phyloP scores from a whole-genome alignment of 73 alveolate genomes.

The Paramecium sexaurelia region DNA sequence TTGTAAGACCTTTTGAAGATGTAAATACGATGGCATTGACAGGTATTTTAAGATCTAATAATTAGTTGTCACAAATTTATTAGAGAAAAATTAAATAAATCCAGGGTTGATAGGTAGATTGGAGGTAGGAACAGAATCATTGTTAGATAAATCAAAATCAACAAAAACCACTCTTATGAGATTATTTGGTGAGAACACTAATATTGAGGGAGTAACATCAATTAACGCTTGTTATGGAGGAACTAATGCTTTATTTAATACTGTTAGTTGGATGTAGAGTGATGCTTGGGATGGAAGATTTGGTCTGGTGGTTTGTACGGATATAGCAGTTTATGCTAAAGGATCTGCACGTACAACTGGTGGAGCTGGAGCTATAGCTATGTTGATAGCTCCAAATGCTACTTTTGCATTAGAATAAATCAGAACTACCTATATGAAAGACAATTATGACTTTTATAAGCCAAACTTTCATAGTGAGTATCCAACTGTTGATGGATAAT shows the following conservation, averaged over 20 bases:
- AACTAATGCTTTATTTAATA: constrained; percentile 95
- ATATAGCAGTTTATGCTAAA: constrained; percentile 95
- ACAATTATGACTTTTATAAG: constrained; percentile 96
- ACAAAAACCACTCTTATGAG: constrained; percentile 96
- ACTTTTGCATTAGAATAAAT: constrained; percentile 85
- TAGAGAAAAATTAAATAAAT: constrained; percentile 85
- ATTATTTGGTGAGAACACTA: constrained; percentile 81
- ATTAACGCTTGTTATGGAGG: constrained; percentile 99
- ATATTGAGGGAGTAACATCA: constrained; percentile 97
- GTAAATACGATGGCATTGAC: constrained; percentile 94
- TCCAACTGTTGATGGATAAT: constrained; percentile 98
- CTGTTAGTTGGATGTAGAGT: constrained; percentile 93
- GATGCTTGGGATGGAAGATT: constrained; percentile 96
- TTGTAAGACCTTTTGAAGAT: constrained; percentile 96
- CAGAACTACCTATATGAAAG: constrained; percentile 90
- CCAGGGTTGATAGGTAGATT: constrained; percentile 92
- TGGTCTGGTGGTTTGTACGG: constrained; percentile 95
- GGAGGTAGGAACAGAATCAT: constrained; percentile 99
- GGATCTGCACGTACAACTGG: constrained; percentile 99
- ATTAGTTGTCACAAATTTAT: constrained; percentile 81
- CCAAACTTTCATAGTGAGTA: constrained; percentile 93
- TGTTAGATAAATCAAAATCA: constrained; percentile 96
- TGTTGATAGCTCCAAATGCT: constrained; percentile 94
- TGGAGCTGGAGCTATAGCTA: constrained; percentile 96
- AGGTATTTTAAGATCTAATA: neutral